These are phyloP conservation scores for Saccharomycopsis sp. DNA, from an alignment of 805 yeast genomes.

Conservation along the genomic window DNA sequence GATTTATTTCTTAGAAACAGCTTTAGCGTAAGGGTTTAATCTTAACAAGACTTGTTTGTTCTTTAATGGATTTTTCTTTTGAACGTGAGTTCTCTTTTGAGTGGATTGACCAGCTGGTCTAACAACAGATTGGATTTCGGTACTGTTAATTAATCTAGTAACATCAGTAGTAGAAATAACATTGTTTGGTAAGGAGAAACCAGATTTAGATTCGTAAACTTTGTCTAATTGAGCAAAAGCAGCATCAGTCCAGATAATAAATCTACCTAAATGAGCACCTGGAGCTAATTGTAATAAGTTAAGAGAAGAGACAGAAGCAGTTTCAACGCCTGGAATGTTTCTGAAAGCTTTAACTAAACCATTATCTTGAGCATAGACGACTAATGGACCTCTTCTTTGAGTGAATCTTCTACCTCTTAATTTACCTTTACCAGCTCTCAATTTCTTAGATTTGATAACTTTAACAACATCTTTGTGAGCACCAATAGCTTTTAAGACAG, in stretches of 20 bases:
- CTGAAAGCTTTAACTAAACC: conserved; percentile 98
- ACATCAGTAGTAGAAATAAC: conserved; percentile 92
- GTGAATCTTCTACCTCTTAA: conserved; percentile 99
- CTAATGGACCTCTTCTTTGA: conserved; percentile 99
- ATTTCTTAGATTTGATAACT: conserved; percentile 96
- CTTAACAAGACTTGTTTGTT: conserved; percentile 97
- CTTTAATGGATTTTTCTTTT: conserved; percentile 99
- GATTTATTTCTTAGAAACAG: conserved; percentile 50
- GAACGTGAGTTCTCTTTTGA: conserved; percentile 90
- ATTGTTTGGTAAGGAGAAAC: conserved; percentile 90
- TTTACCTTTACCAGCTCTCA: conserved; percentile 99
- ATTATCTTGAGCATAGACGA: conserved; percentile 95
- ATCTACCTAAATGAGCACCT: conserved; percentile 99
- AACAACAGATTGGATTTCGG: conserved; percentile 96
- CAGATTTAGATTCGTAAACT: conserved; percentile 93
- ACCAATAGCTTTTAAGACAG: conserved; percentile 95
- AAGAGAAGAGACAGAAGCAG: conserved; percentile 82
- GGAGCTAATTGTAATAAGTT: conserved; percentile 98
- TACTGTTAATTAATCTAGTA: conserved; percentile 95
- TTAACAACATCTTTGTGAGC: conserved; percentile 97
- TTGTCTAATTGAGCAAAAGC: conserved; percentile 96
- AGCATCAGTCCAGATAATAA: conserved; percentile 98
- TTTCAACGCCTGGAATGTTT: conserved; percentile 99
- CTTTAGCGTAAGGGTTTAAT: conserved; percentile 99
- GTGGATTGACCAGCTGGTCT: conserved; percentile 92